Evolutionary conservation across 1,139 yeast genomes (phyloP), one percentile per base, ranked within the genome.

Genomic region (Wickerhamiella infanticola): DNA sequence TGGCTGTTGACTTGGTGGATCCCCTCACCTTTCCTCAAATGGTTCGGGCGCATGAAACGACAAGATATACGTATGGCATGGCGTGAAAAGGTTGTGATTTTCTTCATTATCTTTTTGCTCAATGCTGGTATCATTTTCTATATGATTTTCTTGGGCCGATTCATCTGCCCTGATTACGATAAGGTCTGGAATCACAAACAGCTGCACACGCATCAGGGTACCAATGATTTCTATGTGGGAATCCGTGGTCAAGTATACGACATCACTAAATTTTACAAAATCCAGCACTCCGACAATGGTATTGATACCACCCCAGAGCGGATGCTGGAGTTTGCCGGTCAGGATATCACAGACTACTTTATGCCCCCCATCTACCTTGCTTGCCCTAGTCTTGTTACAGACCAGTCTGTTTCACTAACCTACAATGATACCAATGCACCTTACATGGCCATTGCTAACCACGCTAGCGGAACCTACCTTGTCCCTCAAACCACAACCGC

Each of bases 191-290:
- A 58, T 45, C 58, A 60, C 35, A 52, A 57, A 42, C 59, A 66
- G 46, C 62, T 66, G 8, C 50, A 53, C 4, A 52, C 58, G 31
- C 70, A 66, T 43, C 65, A 63, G 41, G 65, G 61, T n/a, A 51
- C 58, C 3, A 51, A 55, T 39, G 64, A 65, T 46, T 66, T 60
- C 47, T 66, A 55, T 44, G 70, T 63, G 9, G 60, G 65, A 2
- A 58, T 66, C 27, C 66, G 59, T 39, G 70, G 70, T 13, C 56
- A 55, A 18, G 70, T 67, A 3, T 66, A 66, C 49, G 70, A 66
- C 44, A 54, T 66, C 43, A 59, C 69, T 18, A 61, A 62, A 50
- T 66, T 66, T 49, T 66, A 65, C 59, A 56, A 50, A 37, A 47
- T 53, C 33, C 69, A 66, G 56, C 70, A 67, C 46, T 64, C 70